phyloP scores from a whole-genome alignment of 345 rosid species.

The Geranium rotundifolium region DNA sequence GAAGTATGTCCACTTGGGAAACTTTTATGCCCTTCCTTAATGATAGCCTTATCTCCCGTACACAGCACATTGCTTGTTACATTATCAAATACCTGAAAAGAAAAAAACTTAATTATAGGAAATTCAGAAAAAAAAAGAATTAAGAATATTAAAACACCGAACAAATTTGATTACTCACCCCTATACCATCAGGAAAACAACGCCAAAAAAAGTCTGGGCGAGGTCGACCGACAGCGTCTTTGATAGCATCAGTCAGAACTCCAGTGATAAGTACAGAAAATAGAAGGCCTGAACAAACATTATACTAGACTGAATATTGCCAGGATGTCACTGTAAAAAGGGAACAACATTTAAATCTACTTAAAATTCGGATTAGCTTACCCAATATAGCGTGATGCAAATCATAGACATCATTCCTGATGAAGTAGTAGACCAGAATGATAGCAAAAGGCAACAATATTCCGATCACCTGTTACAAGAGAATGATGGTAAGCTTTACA shows the following conservation, averaged over 20 bases:
- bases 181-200: slow-evolving; percentile 85
- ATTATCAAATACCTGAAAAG: slow-evolving; percentile 41
- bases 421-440: slow-evolving; percentile 53
- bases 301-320: background rate
- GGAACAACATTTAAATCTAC: too few species aligned
- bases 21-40: slow-evolving; percentile 91
- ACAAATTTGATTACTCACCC: slow-evolving; percentile 29
- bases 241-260: slow-evolving; percentile 83
- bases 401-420: slow-evolving; percentile 70
- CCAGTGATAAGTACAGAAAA: slow-evolving; percentile 66
- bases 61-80: slow-evolving; percentile 58
- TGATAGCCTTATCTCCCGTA: slow-evolving; percentile 52
- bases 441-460: slow-evolving; percentile 50
- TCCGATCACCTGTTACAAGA: slow-evolving; percentile 48
- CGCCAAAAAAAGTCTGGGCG: slow-evolving; percentile 98
- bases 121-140: background rate
- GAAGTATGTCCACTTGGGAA: slow-evolving; percentile 97
- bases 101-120: slow-evolving; percentile 8
- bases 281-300: slow-evolving; percentile 49
- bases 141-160: too few species aligned
- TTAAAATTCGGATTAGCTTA: slow-evolving; percentile 11
- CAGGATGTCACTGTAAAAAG: too few species aligned
- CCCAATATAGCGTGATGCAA: slow-evolving; percentile 85
- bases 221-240: slow-evolving; percentile 89
- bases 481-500: slow-evolving; percentile 1